A percentile compares a stretch with the other conserved stretches of the same genome.
These are phyloP conservation scores for Puccinia hordei DNA, from an alignment of 1,284 basidiomycete genomes.

Conservation along the genomic window DNA sequence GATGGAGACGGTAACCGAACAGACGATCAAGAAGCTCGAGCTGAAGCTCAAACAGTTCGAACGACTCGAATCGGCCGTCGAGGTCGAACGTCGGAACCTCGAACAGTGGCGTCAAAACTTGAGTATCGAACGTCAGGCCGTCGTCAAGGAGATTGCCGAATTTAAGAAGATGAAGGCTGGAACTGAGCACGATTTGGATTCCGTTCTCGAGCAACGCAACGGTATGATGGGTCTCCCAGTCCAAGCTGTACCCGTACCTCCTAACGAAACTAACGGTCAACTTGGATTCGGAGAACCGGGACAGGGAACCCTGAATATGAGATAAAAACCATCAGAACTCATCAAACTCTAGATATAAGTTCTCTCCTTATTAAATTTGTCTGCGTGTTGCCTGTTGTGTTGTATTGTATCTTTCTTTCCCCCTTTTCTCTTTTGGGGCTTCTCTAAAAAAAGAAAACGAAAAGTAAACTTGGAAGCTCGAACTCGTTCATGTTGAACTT, in stretches of 20 bases:
- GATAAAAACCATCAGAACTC: constrained; percentile 11
- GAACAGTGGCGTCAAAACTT: constrained; percentile 63
- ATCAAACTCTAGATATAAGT: neutral
- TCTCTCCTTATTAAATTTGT: neutral
- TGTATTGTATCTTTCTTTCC: neutral
- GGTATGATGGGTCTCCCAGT: constrained; percentile 12
- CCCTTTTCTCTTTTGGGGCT: neutral
- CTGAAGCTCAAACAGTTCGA: constrained; percentile 90
- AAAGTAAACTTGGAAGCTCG: neutral
- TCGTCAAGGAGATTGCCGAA: constrained; percentile 53
- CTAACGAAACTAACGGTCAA: constrained; percentile 11
- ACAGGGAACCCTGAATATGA: constrained; percentile 25
- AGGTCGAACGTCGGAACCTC: constrained; percentile 75
- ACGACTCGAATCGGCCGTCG: constrained; percentile 81
- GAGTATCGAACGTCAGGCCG: constrained; percentile 54
- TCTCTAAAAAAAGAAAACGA: neutral
- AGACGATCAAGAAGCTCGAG: constrained; percentile 89
- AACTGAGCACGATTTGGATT: constrained; percentile 1
- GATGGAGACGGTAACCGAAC: constrained; percentile 80
- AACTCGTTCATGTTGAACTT: neutral
- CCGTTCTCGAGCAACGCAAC: neutral
- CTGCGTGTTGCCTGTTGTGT: constrained; percentile 18
- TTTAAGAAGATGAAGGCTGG: constrained; percentile 35
- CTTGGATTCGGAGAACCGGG: constrained; percentile 19
- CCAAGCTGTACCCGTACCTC: constrained; percentile 25